Evolutionary conservation across 2,329 filamentous ascomycete genomes (phyloP).

Genomic region (Juglanconis sp.): DNA sequence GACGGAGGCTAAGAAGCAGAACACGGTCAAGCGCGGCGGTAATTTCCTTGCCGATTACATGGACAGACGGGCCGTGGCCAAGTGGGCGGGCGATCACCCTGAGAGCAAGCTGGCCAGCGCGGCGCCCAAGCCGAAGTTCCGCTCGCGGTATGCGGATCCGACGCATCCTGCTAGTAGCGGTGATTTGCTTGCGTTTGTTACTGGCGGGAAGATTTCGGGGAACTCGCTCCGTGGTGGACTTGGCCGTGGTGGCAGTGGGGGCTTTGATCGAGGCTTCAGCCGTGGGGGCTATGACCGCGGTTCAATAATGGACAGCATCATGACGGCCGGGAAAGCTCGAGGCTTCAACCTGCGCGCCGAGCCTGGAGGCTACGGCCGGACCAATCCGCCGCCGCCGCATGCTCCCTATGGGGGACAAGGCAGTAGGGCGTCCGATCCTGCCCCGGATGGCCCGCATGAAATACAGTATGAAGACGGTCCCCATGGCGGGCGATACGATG

Average conservation of each 20-base stretch:
- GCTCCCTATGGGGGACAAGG: not conserved
- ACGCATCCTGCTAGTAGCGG: slow-evolving; percentile 26
- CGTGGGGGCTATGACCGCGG: not conserved
- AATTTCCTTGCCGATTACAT: slow-evolving; percentile 21
- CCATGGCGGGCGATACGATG: not conserved
- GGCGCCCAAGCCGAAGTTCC: slow-evolving; percentile 23
- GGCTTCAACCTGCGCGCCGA: not conserved
- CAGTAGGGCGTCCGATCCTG: not conserved
- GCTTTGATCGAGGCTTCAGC: not conserved
- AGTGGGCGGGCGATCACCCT: slow-evolving; percentile 21
- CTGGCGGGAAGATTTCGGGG: slow-evolving; percentile 17
- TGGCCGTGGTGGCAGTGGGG: not conserved
- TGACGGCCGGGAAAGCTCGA: not conserved
- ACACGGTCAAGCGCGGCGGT: slow-evolving; percentile 19
- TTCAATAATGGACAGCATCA: not conserved
- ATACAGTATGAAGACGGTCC: not conserved
- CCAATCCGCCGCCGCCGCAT: too few relatives aligned
- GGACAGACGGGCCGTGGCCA: slow-evolving; percentile 22
- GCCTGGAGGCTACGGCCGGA: not conserved
- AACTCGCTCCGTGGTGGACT: not conserved
- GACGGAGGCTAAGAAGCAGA: slow-evolving; percentile 21
- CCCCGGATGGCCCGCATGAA: not conserved
- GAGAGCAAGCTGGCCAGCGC: slow-evolving; percentile 19
- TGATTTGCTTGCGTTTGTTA: slow-evolving; percentile 24
- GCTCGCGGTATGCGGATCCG: slow-evolving; percentile 26